Conservation (phyloP, 2,329 filamentous ascomycete genomes). For the Ophiostoma pallidulum region DNA sequence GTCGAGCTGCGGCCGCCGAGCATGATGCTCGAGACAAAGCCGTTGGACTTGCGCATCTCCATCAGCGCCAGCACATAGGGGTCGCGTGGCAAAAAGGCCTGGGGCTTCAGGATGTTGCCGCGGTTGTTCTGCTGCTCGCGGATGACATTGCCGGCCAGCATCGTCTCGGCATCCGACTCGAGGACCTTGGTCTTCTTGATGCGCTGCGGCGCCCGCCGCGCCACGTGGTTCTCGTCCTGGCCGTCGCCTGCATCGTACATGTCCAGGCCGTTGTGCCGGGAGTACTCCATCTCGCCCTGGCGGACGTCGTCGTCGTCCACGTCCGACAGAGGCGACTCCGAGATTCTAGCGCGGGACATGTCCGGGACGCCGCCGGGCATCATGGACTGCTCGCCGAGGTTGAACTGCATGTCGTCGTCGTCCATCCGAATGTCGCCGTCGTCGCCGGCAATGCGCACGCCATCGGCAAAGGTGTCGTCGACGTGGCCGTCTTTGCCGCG, state of each 20-base stretch:
- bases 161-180: conserved; percentile 69
- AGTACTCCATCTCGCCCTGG: conserved; percentile 50
- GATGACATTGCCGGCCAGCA: conserved; percentile 67
- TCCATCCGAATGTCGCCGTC: conserved; percentile 56
- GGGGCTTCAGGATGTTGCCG: conserved; percentile 73
- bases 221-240: conserved; percentile 40
- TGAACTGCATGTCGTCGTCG: conserved; percentile 55
- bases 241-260: conserved; percentile 54
- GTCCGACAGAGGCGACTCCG: conserved; percentile 61
- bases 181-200: conserved; percentile 71
- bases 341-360: conserved; percentile 50
- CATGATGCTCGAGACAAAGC: conserved; percentile 80
- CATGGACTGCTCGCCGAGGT: conserved; percentile 50
- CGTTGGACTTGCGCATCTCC: conserved; percentile 84
- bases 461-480: conserved; percentile 46
- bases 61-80: conserved; percentile 78
- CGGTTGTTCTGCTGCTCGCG: conserved; percentile 79
- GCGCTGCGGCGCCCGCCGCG: conserved; percentile 61
- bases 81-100: conserved; percentile 77
- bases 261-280: conserved; percentile 41
- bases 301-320: conserved; percentile 54
- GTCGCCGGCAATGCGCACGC: conserved; percentile 51
- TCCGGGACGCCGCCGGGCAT: conserved; percentile 39
- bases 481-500: conserved; percentile 48
- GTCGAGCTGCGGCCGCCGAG: conserved; percentile 66